Conservation (phyloP, 495 filamentous ascomycete species). For the Collariella sp. region DNA sequence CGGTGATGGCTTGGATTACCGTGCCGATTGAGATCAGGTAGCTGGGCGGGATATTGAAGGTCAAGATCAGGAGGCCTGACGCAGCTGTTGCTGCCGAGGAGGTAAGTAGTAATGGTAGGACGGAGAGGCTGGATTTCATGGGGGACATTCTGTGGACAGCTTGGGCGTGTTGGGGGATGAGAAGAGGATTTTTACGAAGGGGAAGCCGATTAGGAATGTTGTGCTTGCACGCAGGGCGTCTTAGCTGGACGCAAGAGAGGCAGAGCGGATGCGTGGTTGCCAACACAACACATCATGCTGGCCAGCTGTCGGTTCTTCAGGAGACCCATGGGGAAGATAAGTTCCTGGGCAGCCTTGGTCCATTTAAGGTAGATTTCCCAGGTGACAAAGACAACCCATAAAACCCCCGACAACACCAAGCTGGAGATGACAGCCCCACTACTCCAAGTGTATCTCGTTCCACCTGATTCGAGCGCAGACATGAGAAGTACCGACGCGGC, state of each 20-base stretch:
- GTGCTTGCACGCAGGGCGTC: not conserved
- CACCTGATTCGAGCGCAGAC: slow-evolving; percentile 28
- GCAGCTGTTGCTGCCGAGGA: slow-evolving; percentile 33
- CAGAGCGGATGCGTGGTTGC: not conserved
- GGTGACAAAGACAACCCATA: slow-evolving; percentile 18
- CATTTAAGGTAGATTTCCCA: slow-evolving; percentile 28
- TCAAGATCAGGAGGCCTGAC: slow-evolving; percentile 26
- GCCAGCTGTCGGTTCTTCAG: not conserved
- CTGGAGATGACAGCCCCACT: slow-evolving; percentile 20
- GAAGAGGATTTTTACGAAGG: slow-evolving; percentile 25
- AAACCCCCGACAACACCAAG: slow-evolving; percentile 16
- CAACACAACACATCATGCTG: not conserved
- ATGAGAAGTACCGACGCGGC: slow-evolving; percentile 23
- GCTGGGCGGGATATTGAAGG: slow-evolving; percentile 34
- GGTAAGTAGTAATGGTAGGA: slow-evolving; percentile 38
- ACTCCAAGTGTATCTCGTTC: slow-evolving; percentile 12
- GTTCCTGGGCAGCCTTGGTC: slow-evolving; percentile 11
- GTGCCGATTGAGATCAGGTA: slow-evolving; percentile 38
- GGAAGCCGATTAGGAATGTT: slow-evolving; percentile 22
- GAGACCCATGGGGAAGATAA: slow-evolving; percentile 21
- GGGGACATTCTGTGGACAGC: slow-evolving; percentile 19
- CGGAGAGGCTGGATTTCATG: slow-evolving; percentile 17
- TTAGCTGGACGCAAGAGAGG: not conserved
- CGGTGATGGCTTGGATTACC: slow-evolving; percentile 37
- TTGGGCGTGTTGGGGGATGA: slow-evolving; percentile 26